Conservation (phyloP, 306 rosid genomes). For the Neltuma alba region DNA sequence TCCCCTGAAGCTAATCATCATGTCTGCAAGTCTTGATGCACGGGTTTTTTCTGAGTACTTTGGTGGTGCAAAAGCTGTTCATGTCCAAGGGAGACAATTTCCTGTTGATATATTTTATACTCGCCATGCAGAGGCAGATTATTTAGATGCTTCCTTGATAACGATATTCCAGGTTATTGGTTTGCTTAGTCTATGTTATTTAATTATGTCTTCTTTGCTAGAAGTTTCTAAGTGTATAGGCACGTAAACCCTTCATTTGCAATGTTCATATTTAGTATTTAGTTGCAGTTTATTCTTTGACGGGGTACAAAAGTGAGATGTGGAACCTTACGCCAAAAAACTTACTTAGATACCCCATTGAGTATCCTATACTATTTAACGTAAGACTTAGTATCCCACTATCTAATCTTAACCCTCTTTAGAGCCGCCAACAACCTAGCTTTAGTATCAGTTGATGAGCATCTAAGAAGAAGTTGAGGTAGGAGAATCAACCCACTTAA, state of each 20-base stretch:
- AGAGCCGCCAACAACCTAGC: too few species aligned
- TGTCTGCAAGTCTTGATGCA: conserved; percentile 99
- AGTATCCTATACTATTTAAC: too few species aligned
- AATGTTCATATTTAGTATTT: conserved; percentile 19
- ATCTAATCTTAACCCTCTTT: too few species aligned
- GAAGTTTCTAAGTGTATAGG: conserved; percentile 14
- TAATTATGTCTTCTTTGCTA: conserved; percentile 9
- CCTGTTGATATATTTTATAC: conserved; percentile 85
- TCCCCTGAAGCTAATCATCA: conserved; percentile 80
- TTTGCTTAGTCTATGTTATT: conserved; percentile 32
- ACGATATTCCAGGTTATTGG: conserved; percentile 73
- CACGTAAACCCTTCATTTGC: conserved; percentile 14
- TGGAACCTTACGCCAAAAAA: too few species aligned
- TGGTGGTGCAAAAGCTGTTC: conserved; percentile 84
- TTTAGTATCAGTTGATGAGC: too few species aligned
- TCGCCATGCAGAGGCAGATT: conserved; percentile 62
- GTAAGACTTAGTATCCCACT: too few species aligned
- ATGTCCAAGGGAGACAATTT: conserved; percentile 89
- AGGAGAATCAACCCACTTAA: background rate
- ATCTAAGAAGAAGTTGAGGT: too few species aligned
- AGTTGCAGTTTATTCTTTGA: too few species aligned
- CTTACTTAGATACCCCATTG: too few species aligned
- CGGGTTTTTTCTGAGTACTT: conserved; percentile 81
- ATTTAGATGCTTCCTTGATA: conserved; percentile 68
- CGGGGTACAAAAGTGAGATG: too few species aligned